phyloP scores from a whole-genome alignment of 441 rosid genomes.

The Pelargonium australe region DNA sequence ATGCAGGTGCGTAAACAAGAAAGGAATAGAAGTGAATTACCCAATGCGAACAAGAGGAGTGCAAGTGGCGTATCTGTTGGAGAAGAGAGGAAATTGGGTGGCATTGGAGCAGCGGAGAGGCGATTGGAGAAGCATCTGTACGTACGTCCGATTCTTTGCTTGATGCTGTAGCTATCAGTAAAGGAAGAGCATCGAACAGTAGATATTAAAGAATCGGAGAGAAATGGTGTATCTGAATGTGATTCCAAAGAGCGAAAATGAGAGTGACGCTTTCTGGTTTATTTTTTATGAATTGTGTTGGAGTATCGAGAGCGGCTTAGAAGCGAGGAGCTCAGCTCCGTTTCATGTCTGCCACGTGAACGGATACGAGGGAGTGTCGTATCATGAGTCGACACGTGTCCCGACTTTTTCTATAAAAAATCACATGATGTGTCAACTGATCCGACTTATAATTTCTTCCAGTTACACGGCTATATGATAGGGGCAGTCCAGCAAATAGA shows the following conservation, averaged over 20 bases:
- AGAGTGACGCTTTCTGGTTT: slow-evolving; percentile 2
- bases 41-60: not conserved
- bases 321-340: slow-evolving; percentile 17
- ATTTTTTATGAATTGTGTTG: too few relatives aligned
- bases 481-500: too few relatives aligned
- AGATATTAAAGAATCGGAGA: not conserved
- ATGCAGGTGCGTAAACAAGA: not conserved
- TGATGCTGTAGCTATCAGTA: not conserved
- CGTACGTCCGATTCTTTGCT: not conserved
- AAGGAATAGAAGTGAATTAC: not conserved
- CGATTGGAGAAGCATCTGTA: not conserved
- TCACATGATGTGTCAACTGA: not conserved
- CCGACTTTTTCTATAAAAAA: not conserved
- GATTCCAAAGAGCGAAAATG: not conserved
- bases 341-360: slow-evolving; percentile 61
- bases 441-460: not conserved
- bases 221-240: not conserved
- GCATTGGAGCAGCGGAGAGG: not conserved
- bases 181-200: not conserved
- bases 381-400: slow-evolving; percentile 26
- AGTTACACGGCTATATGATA: too few relatives aligned
- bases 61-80: not conserved
- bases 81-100: not conserved
- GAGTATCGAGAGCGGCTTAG: slow-evolving; percentile 14
- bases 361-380: slow-evolving; percentile 19